phyloP scores from a whole-genome alignment of 148 eudicot species.

The Camellia sinensis region DNA sequence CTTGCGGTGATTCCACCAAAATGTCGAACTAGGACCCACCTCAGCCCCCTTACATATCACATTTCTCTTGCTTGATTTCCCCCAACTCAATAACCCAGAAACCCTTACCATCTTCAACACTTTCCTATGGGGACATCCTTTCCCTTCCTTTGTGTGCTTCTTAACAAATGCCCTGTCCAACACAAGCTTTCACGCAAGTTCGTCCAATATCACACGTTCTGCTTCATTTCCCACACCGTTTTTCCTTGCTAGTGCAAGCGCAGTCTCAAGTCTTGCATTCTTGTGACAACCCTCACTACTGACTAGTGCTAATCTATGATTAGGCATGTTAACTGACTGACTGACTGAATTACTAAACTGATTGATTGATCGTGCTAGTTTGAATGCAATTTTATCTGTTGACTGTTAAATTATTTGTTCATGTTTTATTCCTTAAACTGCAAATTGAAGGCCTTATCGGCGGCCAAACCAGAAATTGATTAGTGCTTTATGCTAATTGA shows the following conservation, averaged over 20 bases:
- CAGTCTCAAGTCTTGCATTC: constrained; percentile 51
- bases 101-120: constrained; percentile 42
- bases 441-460: no score
- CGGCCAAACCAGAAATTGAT: no score
- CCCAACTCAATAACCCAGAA: constrained; percentile 62
- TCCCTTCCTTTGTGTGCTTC: constrained; percentile 66
- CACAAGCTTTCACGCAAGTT: constrained; percentile 53
- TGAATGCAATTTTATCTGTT: no score
- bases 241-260: constrained; percentile 43
- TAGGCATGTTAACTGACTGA: no score
- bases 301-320: no score
- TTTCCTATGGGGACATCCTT: constrained; percentile 57
- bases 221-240: constrained; percentile 40
- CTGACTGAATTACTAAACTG: no score
- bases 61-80: constrained; percentile 53
- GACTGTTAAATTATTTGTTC: no score
- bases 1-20: constrained; percentile 48
- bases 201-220: constrained; percentile 49
- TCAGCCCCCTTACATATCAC: constrained; percentile 56
- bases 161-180: constrained; percentile 42
- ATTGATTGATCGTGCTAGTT: no score
- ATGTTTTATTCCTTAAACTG: no score
- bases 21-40: constrained; percentile 51
- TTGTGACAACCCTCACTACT: no score
- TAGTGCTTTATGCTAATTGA: no score